A percentile compares a stretch with the other conserved stretches of the same genome.
phyloP scores from a whole-genome alignment of 1,139 yeast genomes.

The Hansenula anomala region DNA sequence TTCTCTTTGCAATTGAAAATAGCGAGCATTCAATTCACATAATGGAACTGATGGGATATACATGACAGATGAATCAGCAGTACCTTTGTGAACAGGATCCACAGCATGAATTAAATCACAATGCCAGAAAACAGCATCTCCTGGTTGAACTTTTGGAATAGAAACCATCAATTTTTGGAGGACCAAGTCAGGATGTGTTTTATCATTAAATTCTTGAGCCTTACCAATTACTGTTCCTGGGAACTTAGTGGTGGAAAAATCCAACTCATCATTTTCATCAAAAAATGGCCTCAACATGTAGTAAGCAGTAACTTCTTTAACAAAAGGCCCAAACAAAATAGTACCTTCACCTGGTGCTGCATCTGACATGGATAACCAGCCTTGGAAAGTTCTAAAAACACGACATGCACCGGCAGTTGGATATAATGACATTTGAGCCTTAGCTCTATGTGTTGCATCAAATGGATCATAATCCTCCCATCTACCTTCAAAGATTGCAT shows the following conservation, averaged over 20 bases:
- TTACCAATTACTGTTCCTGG: conserved; percentile 31
- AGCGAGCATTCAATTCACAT: conserved; percentile 23
- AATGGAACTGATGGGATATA: conserved; percentile 33
- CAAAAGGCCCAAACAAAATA: conserved; percentile 35
- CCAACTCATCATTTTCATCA: conserved; percentile 23
- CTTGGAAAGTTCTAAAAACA: conserved; percentile 42
- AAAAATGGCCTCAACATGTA: conserved; percentile 42
- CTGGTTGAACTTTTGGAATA: conserved; percentile 33
- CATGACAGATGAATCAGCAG: conserved; percentile 35
- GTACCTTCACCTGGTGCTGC: conserved; percentile 41
- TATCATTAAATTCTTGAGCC: conserved; percentile 26
- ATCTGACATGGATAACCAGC: conserved; percentile 40
- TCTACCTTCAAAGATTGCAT: conserved; percentile 35
- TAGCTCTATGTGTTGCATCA: conserved; percentile 33
- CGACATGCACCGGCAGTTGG: conserved; percentile 31
- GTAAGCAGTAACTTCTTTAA: conserved; percentile 37
- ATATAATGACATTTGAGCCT: conserved; percentile 34
- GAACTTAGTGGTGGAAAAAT: conserved; percentile 18
- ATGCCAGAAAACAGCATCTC: conserved; percentile 49
- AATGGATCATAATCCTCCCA: conserved; percentile 47
- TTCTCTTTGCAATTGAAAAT: conserved; percentile 25
- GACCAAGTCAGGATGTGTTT: conserved; percentile 28
- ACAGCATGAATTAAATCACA: conserved; percentile 45
- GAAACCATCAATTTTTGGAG: conserved; percentile 26
- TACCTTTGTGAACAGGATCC: conserved; percentile 36